Evolutionary conservation across 352 stramenopile species (phyloP), one percentile per base, ranked within the genome.

Genomic region (Pythium aquatile): DNA sequence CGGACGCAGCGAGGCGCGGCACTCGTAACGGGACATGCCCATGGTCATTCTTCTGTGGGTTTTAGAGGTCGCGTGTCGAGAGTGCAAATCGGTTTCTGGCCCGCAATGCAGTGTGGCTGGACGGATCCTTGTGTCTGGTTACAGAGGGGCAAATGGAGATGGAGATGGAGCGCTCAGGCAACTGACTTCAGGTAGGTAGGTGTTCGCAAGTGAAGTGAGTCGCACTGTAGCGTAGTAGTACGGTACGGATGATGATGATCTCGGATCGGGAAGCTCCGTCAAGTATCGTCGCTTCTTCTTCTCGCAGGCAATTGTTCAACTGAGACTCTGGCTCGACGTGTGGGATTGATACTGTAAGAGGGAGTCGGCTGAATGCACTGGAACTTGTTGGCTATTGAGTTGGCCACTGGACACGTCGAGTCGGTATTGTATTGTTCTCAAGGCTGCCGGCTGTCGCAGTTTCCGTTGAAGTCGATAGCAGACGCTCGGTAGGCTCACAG

Each of bases 11-110:
- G 69, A 62, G 58, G 58, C 48, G 37, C 88, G 33, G 17, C 69
- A 73, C 58, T 86, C 70, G 58, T 88, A 90, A 29, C 81, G 78
- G 17, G 52, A 58, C 28, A 63, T 35, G 26, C 66, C 61, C 67
- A 76, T 76, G 35, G 40, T 35, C n/a, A 28, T 33, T 30, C 24
- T 61, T 33, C 2, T 55, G 32, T 14, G 4, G 37, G 3, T 5
- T 63, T 5, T 10, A 16, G 5, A 42, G 35, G 7, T 3, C 8
- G 11, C 11, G 35, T 42, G 35, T 7, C 11, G 35, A 42, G 35
- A 42, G 8, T 10, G 35, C 5, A 42, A 42, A 42, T 42, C 35
- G 35, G 35, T 42, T 42, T 42, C 35, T 42, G 35, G 35, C 35
- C 35, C 35, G 35, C 35, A 49, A 49, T 49, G 42, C 20, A 24